Percentiles rank a stretch among this genome's conserved stretches.
Evolutionary conservation across 2,329 filamentous ascomycete species (phyloP).

Genomic region (Diaporthe citriasiana): DNA sequence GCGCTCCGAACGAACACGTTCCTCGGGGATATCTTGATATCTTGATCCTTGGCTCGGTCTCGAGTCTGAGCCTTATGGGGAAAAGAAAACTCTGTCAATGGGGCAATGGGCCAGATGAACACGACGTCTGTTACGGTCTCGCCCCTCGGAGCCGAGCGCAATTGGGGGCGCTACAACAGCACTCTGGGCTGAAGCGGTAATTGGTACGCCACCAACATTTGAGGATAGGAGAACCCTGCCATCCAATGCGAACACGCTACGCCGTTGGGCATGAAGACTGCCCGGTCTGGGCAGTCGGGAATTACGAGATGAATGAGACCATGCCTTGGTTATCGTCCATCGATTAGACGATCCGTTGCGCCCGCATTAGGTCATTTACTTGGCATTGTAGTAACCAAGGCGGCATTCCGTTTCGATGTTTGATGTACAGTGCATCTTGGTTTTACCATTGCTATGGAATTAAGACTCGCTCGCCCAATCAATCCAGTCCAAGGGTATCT

Average conservation of each 20-base stretch:
- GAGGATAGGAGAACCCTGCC: neutral
- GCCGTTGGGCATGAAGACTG: neutral
- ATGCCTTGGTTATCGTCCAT: neutral
- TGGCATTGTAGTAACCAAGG: neutral
- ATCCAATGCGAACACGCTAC: neutral
- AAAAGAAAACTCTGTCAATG: neutral
- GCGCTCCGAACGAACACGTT: neutral
- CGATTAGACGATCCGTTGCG: neutral
- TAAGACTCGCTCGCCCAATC: neutral
- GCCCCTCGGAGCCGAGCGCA: neutral
- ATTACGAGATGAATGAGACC: neutral
- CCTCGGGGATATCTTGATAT: neutral
- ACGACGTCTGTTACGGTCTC: neutral
- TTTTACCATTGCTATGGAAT: neutral
- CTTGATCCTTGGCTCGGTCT: neutral
- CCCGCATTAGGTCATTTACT: neutral
- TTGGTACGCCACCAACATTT: neutral
- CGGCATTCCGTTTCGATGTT: neutral
- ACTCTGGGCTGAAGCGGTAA: neutral
- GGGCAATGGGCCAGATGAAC: neutral
- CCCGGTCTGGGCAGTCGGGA: neutral
- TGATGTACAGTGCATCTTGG: neutral
- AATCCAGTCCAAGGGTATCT: fast-evolving
- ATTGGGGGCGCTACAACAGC: neutral
- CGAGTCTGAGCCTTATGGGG: neutral